A percentile compares a stretch with the other conserved stretches of the same genome.
Conservation (phyloP, 345 rosid species). For the Rubroshorea leprosula region DNA sequence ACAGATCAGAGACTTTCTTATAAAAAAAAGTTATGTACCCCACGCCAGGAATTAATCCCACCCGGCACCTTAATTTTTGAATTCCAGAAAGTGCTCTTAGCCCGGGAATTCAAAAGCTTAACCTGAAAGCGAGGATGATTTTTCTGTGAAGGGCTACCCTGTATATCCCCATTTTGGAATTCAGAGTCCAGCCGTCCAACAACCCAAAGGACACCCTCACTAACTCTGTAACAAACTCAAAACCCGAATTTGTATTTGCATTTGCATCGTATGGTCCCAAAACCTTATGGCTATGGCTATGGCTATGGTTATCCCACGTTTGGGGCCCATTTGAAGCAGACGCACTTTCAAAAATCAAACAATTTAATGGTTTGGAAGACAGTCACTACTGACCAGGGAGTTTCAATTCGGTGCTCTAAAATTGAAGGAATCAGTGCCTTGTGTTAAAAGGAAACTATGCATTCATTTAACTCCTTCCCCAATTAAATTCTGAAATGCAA, state of each 20-base stretch:
- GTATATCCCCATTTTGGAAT: neutral
- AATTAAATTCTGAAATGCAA: neutral
- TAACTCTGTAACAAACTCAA: conserved; percentile 7
- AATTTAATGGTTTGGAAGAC: neutral
- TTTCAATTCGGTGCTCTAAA: neutral
- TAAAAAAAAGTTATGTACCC: no score
- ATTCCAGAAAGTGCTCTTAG: no score
- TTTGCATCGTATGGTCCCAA: conserved; percentile 16
- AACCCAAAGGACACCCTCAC: conserved; percentile 18
- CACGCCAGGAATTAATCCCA: no score
- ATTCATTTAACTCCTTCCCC: neutral
- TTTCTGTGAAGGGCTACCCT: no score
- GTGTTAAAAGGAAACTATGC: neutral
- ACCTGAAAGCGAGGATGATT: no score
- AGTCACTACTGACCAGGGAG: neutral
- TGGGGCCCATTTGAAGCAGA: neutral
- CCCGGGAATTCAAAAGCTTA: no score
- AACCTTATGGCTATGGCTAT: no score
- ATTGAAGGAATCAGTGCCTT: neutral
- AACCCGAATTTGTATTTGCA: conserved; percentile 9
- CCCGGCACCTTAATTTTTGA: no score
- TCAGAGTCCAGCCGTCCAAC: conserved; percentile 11
- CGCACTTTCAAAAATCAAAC: neutral
- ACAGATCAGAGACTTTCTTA: no score
- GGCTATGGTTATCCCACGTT: neutral